Evolutionary conservation across 257 asterid species (phyloP), one percentile per base, ranked within the genome.

Genomic region (Datura wrightii): DNA sequence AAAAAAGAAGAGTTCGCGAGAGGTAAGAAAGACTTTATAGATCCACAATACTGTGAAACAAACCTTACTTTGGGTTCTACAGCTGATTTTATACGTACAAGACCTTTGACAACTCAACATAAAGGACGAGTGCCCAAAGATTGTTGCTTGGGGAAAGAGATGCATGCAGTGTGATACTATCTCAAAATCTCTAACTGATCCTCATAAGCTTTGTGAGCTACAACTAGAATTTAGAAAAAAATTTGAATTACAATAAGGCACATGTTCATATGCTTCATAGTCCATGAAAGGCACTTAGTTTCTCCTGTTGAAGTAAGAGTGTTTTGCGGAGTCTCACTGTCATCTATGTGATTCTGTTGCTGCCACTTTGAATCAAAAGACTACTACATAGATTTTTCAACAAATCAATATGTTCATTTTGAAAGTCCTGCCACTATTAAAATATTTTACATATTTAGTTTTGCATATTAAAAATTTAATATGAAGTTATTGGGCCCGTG

Each of bases 121-220:
- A 31, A 80, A 66, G 46, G 66, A 52, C 5, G 85, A 82, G 62
- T 82, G 85, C 67, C 85, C 85, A 5, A 82, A 82, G 6, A 46
- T 82, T 5, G 59, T 37, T 15, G 79, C 80, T 50, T 82, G 85
- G 85, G 85, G 79, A 13, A 82, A 82, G 85, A 82, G 85, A 60
- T 82, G 85, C 19, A 63, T 82, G 79, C 79, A 86, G 78, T 86
- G 79, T 84, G 87, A 88, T 31, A 84, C 66, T 42, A 88, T 88
- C 4, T 39, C 83, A 41, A 86, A 86, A n/a, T 79, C 89, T 41
- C 82, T 88, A 7, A 19, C 41, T n/a, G 85, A 88, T 79, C 79
- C 87, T 54, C 84, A 82, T 60, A 59, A 79, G 84, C 46, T 82
- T 16, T 82, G 5, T 8, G 85, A 82, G 65, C 8, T 66, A 39